Evolutionary conservation across 805 yeast genomes (phyloP), one percentile per base, ranked within the genome.

Genomic region (Zygotorulaspora danielsina): DNA sequence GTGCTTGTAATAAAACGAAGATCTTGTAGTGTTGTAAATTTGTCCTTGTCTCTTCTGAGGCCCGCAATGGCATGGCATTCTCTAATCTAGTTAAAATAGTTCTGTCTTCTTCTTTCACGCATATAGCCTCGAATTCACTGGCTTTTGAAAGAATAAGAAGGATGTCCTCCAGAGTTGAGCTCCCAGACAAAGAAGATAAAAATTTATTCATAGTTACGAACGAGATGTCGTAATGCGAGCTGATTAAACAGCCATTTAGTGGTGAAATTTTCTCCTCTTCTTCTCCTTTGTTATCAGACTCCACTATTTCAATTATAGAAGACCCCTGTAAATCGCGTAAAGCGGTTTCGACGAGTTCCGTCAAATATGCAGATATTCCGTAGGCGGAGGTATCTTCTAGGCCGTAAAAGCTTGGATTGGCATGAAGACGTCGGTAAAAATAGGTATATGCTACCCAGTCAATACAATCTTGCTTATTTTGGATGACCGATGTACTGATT

Each of bases 361-460:
- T 88, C 29, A 93, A 64, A 59, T 72, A 86, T 38, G 83, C 89
- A 1, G 95, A 86, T 5, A 90, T 59, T 0, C 94, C 95, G 20
- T 72, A 61, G 31, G 77, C 77, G 1, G 84, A 65, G 2, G 72
- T 67, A 44, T 81, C 84, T 28, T 67, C 68, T 6, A 86, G 73
- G n/a, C 88, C 96, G 55, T 93, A 93, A 57, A 75, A 93, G 42
- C 93, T 78, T 3, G 98, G 97, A 58, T 93, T 93, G 24, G 75
- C 71, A 40, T 78, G 82, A 15, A 93, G 58, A 36, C 97, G 70
- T 47, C 94, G 70, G 62, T 86, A 93, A 54, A 89, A 84, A 50
- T 79, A 84, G 0, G 95, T 74, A 57, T 75, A 85, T 0, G 96
- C 84, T 22, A 93, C 55, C 94, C 95, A 87, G 53, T 90, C 96